Conservation (phyloP, 2,329 filamentous ascomycete species). For the Apiospora marii region DNA sequence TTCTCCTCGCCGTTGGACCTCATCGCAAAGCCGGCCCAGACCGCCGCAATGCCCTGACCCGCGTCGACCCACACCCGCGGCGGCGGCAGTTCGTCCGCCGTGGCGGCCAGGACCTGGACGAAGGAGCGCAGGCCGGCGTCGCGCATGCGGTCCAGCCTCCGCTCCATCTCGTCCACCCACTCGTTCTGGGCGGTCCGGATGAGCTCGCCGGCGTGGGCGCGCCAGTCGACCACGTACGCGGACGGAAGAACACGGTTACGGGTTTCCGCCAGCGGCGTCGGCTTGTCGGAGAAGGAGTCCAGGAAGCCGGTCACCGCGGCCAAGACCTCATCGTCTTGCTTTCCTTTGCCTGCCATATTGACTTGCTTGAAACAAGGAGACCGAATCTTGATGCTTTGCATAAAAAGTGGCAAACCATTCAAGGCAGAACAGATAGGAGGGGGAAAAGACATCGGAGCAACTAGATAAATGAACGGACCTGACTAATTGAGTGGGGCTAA, state of each 20-base stretch:
- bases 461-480: not conserved
- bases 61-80: not conserved
- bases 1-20: slow-evolving; percentile 13
- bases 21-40: slow-evolving; percentile 8
- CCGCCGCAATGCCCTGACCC: not conserved
- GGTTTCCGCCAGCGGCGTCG: not conserved
- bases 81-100: not conserved
- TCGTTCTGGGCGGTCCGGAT: not conserved
- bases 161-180: slow-evolving; percentile 1
- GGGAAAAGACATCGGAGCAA: not conserved
- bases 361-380: no score
- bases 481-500: not conserved
- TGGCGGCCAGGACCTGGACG: not conserved
- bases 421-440: not conserved
- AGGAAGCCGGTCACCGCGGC: not conserved
- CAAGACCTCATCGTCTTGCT: not conserved
- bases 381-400: not conserved
- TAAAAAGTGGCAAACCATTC: no score
- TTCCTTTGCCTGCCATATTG: not conserved
- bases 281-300: not conserved
- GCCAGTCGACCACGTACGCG: slow-evolving; percentile 3
- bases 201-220: not conserved
- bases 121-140: slow-evolving; percentile 1
- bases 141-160: not conserved
- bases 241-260: not conserved